A percentile compares a stretch with the other conserved stretches of the same genome.
These are phyloP conservation scores for Umbellularia californica DNA, from an alignment of 164 flowering plant genomes.

Conservation along the genomic window DNA sequence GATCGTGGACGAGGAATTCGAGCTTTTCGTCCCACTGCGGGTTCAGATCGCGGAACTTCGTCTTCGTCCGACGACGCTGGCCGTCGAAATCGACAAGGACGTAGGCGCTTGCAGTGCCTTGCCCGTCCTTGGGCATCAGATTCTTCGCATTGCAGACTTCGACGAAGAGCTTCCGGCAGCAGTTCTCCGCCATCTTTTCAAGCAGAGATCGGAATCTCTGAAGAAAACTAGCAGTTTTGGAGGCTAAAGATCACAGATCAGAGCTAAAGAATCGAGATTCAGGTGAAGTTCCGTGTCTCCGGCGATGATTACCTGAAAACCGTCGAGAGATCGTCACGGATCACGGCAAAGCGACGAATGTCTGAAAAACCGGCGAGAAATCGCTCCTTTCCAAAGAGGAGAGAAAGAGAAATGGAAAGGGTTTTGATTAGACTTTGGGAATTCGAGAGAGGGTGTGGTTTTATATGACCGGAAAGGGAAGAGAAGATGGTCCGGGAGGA, in stretches of 20 bases:
- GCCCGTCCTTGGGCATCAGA: constrained; percentile 95
- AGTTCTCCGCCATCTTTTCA: constrained; percentile 34
- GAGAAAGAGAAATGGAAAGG: background rate
- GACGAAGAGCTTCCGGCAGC: constrained; percentile 54
- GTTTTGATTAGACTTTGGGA: background rate
- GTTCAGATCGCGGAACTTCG: constrained; percentile 69
- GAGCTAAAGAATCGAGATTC: background rate
- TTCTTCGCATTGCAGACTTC: constrained; percentile 77
- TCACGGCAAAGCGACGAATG: too few relatives aligned
- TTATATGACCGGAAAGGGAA: background rate
- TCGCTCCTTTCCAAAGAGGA: background rate
- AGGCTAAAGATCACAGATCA: background rate
- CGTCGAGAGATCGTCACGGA: too few relatives aligned
- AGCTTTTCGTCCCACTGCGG: constrained; percentile 89
- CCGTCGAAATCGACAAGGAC: constrained; percentile 82
- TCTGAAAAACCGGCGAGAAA: too few relatives aligned
- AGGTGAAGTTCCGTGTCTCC: background rate
- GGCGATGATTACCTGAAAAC: too few relatives aligned
- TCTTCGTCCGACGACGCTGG: constrained; percentile 77
- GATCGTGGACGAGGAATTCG: constrained; percentile 68
- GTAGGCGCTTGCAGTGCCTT: constrained; percentile 88
- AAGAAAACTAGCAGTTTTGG: background rate
- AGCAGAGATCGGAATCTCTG: background rate
- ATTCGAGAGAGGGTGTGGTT: background rate
- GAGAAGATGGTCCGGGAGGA: background rate